Evolutionary conservation across 345 rosid genomes (phyloP).

Genomic region (Eucalyptus rudis): DNA sequence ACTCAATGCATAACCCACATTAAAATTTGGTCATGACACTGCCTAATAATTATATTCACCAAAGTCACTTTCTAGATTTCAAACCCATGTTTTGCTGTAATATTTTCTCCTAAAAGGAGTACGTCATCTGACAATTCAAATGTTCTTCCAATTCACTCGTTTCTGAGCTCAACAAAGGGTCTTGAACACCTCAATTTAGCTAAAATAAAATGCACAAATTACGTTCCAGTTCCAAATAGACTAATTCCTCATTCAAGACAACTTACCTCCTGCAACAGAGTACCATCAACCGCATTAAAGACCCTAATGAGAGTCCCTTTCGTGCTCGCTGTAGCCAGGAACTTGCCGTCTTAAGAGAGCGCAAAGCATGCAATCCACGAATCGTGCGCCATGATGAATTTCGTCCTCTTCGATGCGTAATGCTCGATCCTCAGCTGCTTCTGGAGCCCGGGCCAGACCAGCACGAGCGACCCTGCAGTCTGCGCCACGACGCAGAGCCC

Average conservation of each 20-base stretch:
- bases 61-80: background rate
- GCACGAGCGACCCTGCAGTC: constrained; percentile 53
- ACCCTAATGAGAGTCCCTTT: constrained; percentile 84
- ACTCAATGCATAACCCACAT: background rate
- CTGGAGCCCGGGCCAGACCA: constrained; percentile 81
- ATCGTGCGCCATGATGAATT: constrained; percentile 90
- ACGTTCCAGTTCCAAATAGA: background rate
- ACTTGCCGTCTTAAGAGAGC: constrained; percentile 68
- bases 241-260: background rate
- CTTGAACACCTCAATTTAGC: background rate
- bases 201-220: background rate
- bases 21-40: background rate
- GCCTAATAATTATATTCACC: background rate
- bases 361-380: constrained; percentile 84
- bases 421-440: constrained; percentile 88
- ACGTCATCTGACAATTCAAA: background rate
- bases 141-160: background rate
- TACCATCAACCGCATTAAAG: constrained; percentile 65
- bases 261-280: constrained; percentile 70
- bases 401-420: constrained; percentile 73
- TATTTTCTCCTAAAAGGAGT: background rate
- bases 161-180: background rate
- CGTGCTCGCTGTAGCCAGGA: constrained; percentile 78
- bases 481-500: constrained; percentile 31
- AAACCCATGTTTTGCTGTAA: background rate